Conservation (phyloP, 441 rosid species). For the Bruguiera hainesii region DNA sequence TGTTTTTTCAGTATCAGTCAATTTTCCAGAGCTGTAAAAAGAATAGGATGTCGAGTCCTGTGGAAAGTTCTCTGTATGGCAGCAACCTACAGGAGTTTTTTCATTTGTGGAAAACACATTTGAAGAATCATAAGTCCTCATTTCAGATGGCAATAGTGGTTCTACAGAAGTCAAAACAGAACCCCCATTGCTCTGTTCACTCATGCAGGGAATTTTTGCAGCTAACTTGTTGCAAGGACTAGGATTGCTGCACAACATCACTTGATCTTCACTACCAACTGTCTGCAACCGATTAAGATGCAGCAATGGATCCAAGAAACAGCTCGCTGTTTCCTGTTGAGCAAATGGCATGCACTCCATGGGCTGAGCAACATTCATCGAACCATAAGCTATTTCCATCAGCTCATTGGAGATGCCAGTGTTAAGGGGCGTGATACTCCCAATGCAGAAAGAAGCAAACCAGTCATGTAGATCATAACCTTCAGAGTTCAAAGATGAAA, state of each 20-base stretch:
- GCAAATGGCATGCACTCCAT: slow-evolving; percentile 27
- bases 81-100: slow-evolving; percentile 7
- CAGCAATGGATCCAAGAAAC: slow-evolving; percentile 27
- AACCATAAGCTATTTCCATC: slow-evolving; percentile 33
- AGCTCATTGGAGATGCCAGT: slow-evolving; percentile 44
- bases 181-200: slow-evolving; percentile 43
- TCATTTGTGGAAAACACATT: slow-evolving; percentile 10
- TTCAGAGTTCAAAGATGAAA: slow-evolving; percentile 37
- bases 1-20: slow-evolving; percentile 20
- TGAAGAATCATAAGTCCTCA: slow-evolving; percentile 21
- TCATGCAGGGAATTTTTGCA: slow-evolving; percentile 35
- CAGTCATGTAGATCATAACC: slow-evolving; percentile 42
- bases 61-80: slow-evolving; percentile 12
- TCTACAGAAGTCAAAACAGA: slow-evolving; percentile 49
- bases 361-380: slow-evolving; percentile 25
- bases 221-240: slow-evolving; percentile 21
- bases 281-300: slow-evolving; percentile 18
- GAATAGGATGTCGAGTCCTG: slow-evolving; percentile 24
- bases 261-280: slow-evolving; percentile 22
- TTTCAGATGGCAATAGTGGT: slow-evolving; percentile 28
- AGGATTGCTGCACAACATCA: slow-evolving; percentile 11
- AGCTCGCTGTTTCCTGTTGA: slow-evolving; percentile 28
- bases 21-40: slow-evolving; percentile 19
- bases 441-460: slow-evolving; percentile 52
- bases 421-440: slow-evolving; percentile 33